Conservation (phyloP, 257 asterid species). For the Mentha longifolia region DNA sequence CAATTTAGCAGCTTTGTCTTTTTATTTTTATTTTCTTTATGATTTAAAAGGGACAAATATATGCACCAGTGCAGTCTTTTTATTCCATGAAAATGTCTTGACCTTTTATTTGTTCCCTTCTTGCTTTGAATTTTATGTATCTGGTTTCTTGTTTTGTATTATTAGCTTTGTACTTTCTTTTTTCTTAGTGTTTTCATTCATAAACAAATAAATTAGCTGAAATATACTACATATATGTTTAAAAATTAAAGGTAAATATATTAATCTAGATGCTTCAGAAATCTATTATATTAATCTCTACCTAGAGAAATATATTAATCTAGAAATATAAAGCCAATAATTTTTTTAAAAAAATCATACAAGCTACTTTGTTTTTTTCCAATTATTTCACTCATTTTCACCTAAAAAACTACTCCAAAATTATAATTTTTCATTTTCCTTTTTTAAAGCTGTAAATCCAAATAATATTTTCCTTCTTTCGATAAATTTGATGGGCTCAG, state of each 20-base stretch:
- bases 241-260: too few species aligned
- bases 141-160: slow-evolving; percentile 26
- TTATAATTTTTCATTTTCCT: too few species aligned
- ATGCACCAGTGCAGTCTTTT: slow-evolving; percentile 15
- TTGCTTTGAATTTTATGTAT: background rate
- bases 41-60: slow-evolving; percentile 23
- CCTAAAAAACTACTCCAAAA: too few species aligned
- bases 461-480: background rate
- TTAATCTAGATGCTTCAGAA: too few species aligned
- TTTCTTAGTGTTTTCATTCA: background rate
- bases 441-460: too few species aligned
- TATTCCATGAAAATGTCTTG: slow-evolving; percentile 37
- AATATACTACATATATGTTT: background rate
- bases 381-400: background rate
- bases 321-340: background rate
- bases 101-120: slow-evolving; percentile 30
- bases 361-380: background rate
- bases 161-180: slow-evolving; percentile 22
- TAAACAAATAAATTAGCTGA: background rate
- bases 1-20: slow-evolving; percentile 23
- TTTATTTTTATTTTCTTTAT: background rate
- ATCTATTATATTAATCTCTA: too few species aligned
- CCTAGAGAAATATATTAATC: too few species aligned
- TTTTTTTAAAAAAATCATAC: too few species aligned
- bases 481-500: background rate